phyloP scores from a whole-genome alignment of 1,284 basidiomycete genomes.

The Microbotryomycetes sp. region DNA sequence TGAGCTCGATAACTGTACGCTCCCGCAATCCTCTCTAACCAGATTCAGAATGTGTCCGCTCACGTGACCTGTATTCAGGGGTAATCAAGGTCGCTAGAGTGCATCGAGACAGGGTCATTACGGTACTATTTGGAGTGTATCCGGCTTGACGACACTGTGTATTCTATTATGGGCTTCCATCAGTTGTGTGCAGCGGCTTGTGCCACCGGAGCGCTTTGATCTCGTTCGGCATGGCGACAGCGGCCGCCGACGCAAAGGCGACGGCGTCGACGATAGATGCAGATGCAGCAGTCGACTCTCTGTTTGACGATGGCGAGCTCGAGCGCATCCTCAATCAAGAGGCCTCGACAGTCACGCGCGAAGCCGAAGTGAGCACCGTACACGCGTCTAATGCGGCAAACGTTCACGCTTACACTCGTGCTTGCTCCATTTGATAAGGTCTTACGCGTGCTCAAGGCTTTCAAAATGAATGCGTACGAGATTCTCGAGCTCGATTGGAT shows the following conservation, averaged over 20 bases:
- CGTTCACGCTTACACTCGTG: not conserved
- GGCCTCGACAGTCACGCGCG: constrained; percentile 22
- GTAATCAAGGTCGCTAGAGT: too few relatives aligned
- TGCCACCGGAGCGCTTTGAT: too few relatives aligned
- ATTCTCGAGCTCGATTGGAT: constrained; percentile 47
- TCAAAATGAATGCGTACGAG: constrained; percentile 53
- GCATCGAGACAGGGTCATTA: too few relatives aligned
- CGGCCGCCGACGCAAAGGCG: not conserved
- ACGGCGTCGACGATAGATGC: not conserved
- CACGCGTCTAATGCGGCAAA: not conserved
- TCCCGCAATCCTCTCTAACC: too few relatives aligned
- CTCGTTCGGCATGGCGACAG: too few relatives aligned
- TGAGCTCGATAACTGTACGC: too few relatives aligned
- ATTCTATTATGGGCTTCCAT: too few relatives aligned
- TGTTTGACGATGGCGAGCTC: constrained; percentile 25
- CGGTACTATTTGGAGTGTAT: too few relatives aligned
- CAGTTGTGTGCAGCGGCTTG: too few relatives aligned
- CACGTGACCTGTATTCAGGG: too few relatives aligned
- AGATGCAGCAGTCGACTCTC: not conserved
- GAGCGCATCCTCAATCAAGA: constrained; percentile 29
- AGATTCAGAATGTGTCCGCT: too few relatives aligned
- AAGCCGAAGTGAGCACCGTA: constrained; percentile 21
- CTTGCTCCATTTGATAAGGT: constrained; percentile 39
- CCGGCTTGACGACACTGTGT: too few relatives aligned
- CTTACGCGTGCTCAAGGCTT: constrained; percentile 47